Evolutionary conservation across 106 monocot genomes (phyloP).

Genomic region (Narthecium ossifragum): DNA sequence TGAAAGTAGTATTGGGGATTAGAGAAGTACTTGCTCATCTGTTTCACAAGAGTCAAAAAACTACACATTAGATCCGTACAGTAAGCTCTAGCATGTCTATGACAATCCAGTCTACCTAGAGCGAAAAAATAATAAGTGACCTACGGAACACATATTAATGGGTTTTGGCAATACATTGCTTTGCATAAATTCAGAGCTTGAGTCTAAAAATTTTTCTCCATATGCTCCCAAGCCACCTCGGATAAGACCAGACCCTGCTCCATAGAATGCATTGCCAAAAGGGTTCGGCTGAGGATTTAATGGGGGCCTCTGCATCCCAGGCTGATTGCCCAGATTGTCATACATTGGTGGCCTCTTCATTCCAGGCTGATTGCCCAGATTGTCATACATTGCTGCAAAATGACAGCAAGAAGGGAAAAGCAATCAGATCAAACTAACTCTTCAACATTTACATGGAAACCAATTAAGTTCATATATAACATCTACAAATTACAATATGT

Average conservation of each 20-base stretch:
- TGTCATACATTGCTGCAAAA: constrained; percentile 27
- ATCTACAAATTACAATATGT: too few relatives aligned
- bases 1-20: constrained; percentile 43
- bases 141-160: not conserved
- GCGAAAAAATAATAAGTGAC: not conserved
- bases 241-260: constrained; percentile 41
- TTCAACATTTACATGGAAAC: too few relatives aligned
- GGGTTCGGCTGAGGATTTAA: constrained; percentile 30
- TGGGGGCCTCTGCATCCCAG: constrained; percentile 19
- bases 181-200: constrained; percentile 55
- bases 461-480: too few relatives aligned
- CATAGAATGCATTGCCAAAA: constrained; percentile 38
- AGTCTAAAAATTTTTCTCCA: constrained; percentile 37
- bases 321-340: constrained; percentile 10
- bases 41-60: not conserved
- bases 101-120: not conserved
- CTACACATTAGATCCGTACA: not conserved
- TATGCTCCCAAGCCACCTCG: constrained; percentile 43
- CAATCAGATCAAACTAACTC: not conserved
- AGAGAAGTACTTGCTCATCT: constrained; percentile 38
- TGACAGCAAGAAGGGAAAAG: not conserved
- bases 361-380: constrained; percentile 14
- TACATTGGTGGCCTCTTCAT: constrained; percentile 13
- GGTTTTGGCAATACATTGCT: constrained; percentile 38
- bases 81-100: not conserved